Evolutionary conservation across 805 yeast genomes (phyloP).

Genomic region (Aciculoconidium aculeatum): DNA sequence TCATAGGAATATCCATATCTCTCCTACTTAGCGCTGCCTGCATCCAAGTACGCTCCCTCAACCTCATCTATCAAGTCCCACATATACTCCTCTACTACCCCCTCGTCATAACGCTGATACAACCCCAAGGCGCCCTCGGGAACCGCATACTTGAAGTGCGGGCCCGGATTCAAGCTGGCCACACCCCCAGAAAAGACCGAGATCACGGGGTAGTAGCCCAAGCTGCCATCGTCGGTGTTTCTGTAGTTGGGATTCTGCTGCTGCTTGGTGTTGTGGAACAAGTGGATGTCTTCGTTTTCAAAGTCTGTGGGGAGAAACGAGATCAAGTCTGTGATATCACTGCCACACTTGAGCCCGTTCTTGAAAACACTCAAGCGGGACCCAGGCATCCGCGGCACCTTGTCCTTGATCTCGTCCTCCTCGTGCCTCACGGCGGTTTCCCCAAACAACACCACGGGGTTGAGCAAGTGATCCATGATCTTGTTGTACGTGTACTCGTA

Average conservation of each 20-base stretch:
- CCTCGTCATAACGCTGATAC: slow-evolving; percentile 57
- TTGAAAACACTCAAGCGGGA: slow-evolving; percentile 67
- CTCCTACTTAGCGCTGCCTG: too few relatives aligned
- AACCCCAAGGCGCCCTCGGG: slow-evolving; percentile 48
- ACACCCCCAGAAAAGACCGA: slow-evolving; percentile 77
- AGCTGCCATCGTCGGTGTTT: slow-evolving; percentile 68
- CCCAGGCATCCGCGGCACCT: slow-evolving; percentile 40
- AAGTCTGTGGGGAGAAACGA: slow-evolving; percentile 80
- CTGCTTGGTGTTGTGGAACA: slow-evolving; percentile 25
- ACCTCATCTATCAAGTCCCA: slow-evolving; percentile 86
- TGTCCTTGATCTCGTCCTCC: slow-evolving; percentile 9
- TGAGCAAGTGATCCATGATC: slow-evolving; percentile 65
- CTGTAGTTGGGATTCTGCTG: slow-evolving; percentile 32
- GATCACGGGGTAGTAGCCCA: slow-evolving; percentile 90
- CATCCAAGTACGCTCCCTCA: slow-evolving; percentile 54
- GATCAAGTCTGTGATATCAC: slow-evolving; percentile 59
- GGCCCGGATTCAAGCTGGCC: slow-evolving; percentile 66
- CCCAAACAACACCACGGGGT: slow-evolving; percentile 67
- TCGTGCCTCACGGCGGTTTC: slow-evolving; percentile 49
- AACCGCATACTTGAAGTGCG: slow-evolving; percentile 41
- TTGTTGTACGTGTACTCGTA: slow-evolving; percentile 70
- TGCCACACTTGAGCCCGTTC: slow-evolving; percentile 68
- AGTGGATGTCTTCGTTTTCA: slow-evolving; percentile 33
- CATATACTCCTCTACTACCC: slow-evolving; percentile 71
- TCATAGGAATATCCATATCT: too few relatives aligned